Evolutionary conservation across 495 filamentous ascomycete species (phyloP).

Genomic region (Aspergillus sclerotioniger): DNA sequence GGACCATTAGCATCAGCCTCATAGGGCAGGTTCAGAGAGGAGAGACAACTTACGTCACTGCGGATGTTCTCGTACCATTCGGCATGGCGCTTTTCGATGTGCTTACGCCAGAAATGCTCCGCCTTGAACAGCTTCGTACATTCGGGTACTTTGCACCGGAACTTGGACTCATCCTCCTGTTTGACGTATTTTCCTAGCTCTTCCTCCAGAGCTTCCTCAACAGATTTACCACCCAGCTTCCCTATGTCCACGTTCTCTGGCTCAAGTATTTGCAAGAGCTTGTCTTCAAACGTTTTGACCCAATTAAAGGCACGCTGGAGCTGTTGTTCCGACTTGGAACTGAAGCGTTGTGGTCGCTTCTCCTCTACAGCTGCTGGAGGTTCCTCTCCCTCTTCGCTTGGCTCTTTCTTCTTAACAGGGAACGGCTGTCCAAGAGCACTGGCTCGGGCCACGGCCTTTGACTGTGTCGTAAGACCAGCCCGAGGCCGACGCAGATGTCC

Average conservation of each 20-base stretch:
- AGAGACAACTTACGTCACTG: conserved; percentile 65
- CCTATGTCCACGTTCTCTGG: conserved; percentile 79
- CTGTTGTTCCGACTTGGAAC: conserved; percentile 80
- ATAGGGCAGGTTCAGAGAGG: not conserved
- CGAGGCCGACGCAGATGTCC: conserved; percentile 91
- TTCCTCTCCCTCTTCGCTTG: conserved; percentile 62
- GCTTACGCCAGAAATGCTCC: conserved; percentile 94
- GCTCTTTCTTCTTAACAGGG: conserved; percentile 72
- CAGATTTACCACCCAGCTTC: conserved; percentile 85
- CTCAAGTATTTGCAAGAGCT: conserved; percentile 86
- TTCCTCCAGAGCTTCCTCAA: conserved; percentile 82
- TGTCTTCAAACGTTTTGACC: conserved; percentile 99
- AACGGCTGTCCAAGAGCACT: conserved; percentile 78
- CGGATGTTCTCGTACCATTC: conserved; percentile 83
- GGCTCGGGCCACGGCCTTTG: conserved; percentile 80
- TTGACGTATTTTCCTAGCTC: conserved; percentile 86
- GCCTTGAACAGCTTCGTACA: conserved; percentile 98
- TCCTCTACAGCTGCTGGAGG: conserved; percentile 59
- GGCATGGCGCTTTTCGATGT: conserved; percentile 90
- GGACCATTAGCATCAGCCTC: conserved; percentile 23
- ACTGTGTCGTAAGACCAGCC: conserved; percentile 72
- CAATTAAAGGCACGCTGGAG: conserved; percentile 94
- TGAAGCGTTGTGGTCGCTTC: conserved; percentile 63
- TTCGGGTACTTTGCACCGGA: conserved; percentile 90
- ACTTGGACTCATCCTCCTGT: conserved; percentile 96